Conservation (phyloP, 345 rosid genomes). For the Bruguiera sexangula region DNA sequence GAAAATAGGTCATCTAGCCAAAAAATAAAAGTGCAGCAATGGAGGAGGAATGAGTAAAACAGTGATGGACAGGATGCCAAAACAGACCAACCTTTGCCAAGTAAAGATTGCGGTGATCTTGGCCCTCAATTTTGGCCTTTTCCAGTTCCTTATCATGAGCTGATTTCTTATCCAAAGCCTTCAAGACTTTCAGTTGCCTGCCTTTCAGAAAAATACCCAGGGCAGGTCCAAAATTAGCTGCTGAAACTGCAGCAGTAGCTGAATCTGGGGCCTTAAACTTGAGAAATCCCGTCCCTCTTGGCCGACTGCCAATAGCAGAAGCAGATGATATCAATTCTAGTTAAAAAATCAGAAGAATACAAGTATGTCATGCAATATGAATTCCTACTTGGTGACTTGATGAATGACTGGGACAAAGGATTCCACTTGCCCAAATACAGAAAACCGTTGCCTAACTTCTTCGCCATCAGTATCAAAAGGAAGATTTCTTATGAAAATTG, state of each 20-base stretch:
- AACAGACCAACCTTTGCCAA: slow-evolving; percentile 66
- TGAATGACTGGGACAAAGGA: slow-evolving; percentile 78
- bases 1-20: neutral
- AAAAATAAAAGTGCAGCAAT: neutral
- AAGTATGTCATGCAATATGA: slow-evolving; percentile 5
- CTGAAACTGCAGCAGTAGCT: slow-evolving; percentile 66
- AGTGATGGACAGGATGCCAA: neutral
- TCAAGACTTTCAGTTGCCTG: slow-evolving; percentile 66
- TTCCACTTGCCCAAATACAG: slow-evolving; percentile 69
- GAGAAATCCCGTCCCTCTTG: slow-evolving; percentile 87
- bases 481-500: slow-evolving; percentile 75
- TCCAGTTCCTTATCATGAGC: slow-evolving; percentile 68
- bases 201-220: slow-evolving; percentile 75
- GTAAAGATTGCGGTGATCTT: slow-evolving; percentile 77
- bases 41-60: neutral
- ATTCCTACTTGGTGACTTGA: slow-evolving; percentile 72
- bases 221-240: slow-evolving; percentile 58
- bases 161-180: slow-evolving; percentile 79
- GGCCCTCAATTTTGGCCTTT: slow-evolving; percentile 63
- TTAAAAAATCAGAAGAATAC: slow-evolving; percentile 1
- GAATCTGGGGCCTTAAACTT: slow-evolving; percentile 73
- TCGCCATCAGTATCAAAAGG: slow-evolving; percentile 68
- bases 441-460: slow-evolving; percentile 75
- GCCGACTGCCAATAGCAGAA: slow-evolving; percentile 59
- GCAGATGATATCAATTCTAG: slow-evolving; percentile 1